A percentile compares a stretch with the other conserved stretches of the same genome.
Conservation (phyloP, 768 basidiomycete species). For the Russula sp. region DNA sequence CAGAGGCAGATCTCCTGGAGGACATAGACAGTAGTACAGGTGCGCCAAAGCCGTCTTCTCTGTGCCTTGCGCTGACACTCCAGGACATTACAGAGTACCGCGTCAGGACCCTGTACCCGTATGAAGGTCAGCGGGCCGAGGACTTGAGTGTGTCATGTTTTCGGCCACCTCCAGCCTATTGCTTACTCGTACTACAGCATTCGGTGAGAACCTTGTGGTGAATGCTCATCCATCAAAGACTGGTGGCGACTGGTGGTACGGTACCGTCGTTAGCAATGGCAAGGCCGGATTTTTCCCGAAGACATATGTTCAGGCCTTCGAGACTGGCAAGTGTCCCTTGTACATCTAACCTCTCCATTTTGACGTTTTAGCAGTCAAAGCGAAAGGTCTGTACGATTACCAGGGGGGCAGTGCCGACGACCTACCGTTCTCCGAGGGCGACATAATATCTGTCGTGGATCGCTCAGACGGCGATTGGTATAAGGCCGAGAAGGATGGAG, state of each 20-base stretch:
- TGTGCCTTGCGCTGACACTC: slow-evolving; percentile 10
- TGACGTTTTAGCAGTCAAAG: slow-evolving; percentile 42
- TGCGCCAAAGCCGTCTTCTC: slow-evolving; percentile 31
- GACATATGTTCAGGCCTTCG: slow-evolving; percentile 73
- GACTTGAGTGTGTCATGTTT: slow-evolving; percentile 64
- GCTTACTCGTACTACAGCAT: slow-evolving; percentile 42
- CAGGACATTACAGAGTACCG: slow-evolving; percentile 48
- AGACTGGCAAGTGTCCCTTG: slow-evolving; percentile 47
- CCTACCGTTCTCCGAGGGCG: slow-evolving; percentile 79
- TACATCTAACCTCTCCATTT: slow-evolving; percentile 7
- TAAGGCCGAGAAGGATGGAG: slow-evolving; percentile 85
- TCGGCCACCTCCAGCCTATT: slow-evolving; percentile 10
- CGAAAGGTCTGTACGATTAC: slow-evolving; percentile 80
- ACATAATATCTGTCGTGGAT: slow-evolving; percentile 74
- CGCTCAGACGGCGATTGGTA: slow-evolving; percentile 86
- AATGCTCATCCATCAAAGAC: slow-evolving; percentile 81
- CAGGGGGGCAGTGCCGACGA: slow-evolving; percentile 67
- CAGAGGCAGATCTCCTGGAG: slow-evolving; percentile 46
- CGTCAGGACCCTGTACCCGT: slow-evolving; percentile 77
- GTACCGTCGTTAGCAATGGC: slow-evolving; percentile 56
- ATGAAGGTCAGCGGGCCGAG: slow-evolving; percentile 79
- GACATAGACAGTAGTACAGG: slow-evolving; percentile 66
- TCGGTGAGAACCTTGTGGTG: slow-evolving; percentile 73
- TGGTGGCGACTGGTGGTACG: slow-evolving; percentile 92
- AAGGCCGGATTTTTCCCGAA: slow-evolving; percentile 86